These are phyloP conservation scores for Lyophyllum shimeji DNA, from an alignment of 768 basidiomycete species.

Conservation along the genomic window DNA sequence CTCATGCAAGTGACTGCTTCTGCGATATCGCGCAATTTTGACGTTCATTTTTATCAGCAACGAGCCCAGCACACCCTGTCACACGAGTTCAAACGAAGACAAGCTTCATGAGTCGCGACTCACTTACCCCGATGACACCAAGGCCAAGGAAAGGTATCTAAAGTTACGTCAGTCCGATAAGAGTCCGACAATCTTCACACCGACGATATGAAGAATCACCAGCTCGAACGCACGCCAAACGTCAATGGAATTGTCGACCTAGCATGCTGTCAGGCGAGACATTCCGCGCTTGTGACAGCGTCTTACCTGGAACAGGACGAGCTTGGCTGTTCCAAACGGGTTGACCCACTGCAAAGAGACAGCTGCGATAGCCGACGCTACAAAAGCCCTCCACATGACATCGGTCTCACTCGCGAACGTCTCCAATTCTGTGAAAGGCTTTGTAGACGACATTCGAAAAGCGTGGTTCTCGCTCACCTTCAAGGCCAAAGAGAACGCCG, in stretches of 20 bases:
- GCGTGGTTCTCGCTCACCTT: slow-evolving; percentile 38
- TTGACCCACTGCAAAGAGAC: slow-evolving; percentile 83
- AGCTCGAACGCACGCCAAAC: slow-evolving; percentile 75
- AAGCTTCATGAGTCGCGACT: not conserved
- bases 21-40: slow-evolving; percentile 59
- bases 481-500: slow-evolving; percentile 82
- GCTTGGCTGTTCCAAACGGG: slow-evolving; percentile 82
- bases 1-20: slow-evolving; percentile 51
- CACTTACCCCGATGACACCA: slow-evolving; percentile 58
- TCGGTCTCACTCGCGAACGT: slow-evolving; percentile 72
- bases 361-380: slow-evolving; percentile 84
- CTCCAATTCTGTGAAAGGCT: slow-evolving; percentile 48
- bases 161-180: slow-evolving; percentile 1
- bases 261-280: not conserved
- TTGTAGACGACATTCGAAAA: not conserved
- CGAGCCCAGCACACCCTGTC: slow-evolving; percentile 64
- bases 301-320: slow-evolving; percentile 74
- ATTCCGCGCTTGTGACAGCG: not conserved
- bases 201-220: slow-evolving; percentile 34
- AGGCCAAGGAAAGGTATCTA: slow-evolving; percentile 73
- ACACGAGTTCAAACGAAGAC: slow-evolving; percentile 2
- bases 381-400: slow-evolving; percentile 86
- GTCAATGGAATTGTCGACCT: slow-evolving; percentile 59
- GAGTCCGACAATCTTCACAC: not conserved
- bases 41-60: slow-evolving; percentile 67